Base-by-base conservation (phyloP, 1,284 basidiomycete genomes). In the Rhodotorula sp. region DNA sequence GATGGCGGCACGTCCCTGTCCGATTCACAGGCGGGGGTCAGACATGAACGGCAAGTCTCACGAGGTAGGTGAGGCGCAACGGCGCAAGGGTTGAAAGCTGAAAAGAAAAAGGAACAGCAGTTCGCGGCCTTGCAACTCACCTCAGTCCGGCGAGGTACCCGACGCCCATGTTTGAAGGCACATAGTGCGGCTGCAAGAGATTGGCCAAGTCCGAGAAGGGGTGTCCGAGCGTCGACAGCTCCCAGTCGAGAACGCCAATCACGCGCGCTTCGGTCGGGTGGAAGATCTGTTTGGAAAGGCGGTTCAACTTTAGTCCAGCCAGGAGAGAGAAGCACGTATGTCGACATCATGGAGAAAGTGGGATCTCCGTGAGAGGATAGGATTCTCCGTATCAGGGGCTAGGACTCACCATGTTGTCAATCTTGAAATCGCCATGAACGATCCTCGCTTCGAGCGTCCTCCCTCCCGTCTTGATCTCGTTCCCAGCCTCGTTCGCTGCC, bases 161-260 rank as follows among this genome's bases (percentile, higher is more conserved):
- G 52, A 59, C 57, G n/a, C 2, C 87, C 87, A 51, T 80, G 66
- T 20, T 49, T 23, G 69, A 43, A 26, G 77, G 86, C 64, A 93
- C 85, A 12, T 88, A 84, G 90, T 91, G 95, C 5, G 92, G 91
- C 78, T 91, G 88, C 0, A 92, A 90, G 62, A 97, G 83, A 82
- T 97, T 97, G 3, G 88, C 93, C 3, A 98, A 85, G 80, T 98
- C 95, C n/a, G 91, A 91, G 2, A 97, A 86, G 3, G 82, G 82
- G 71, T 83, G 82, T 12, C 80, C 79, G 23, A 97, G 85, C 2
- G 96, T 98, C 78, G 92, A 95, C 52, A 98, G 83, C 80, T 98
- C 95, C 95, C 95, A 98, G 81, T 98, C 95, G 62, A 98, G 83
- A 58, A 98, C 93, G 3, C 92, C 95, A 78, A 98, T 94, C 3